These are phyloP conservation scores for Fomitopsis pinicola DNA, from an alignment of 1,284 basidiomycete species.

Conservation along the genomic window DNA sequence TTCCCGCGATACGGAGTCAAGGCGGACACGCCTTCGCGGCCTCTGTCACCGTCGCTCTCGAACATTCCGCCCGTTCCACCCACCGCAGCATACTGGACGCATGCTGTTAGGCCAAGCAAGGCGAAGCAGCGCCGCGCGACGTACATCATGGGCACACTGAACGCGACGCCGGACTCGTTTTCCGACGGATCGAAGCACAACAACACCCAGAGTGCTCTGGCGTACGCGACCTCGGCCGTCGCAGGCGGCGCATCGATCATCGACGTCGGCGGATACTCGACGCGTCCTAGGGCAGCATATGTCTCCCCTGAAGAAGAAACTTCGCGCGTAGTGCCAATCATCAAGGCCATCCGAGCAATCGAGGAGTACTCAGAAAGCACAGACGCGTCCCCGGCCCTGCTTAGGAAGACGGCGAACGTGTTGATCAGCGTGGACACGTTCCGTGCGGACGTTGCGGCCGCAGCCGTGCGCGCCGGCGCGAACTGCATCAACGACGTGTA, in stretches of 20 bases:
- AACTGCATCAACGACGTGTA: constrained; percentile 95
- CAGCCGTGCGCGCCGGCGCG: constrained; percentile 80
- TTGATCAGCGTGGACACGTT: constrained; percentile 94
- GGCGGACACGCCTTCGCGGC: constrained; percentile 1
- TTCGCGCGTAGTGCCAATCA: constrained; percentile 68
- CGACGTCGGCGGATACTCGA: constrained; percentile 94
- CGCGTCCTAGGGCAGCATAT: constrained; percentile 72
- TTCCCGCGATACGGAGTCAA: constrained; percentile 50
- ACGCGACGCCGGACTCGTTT: constrained; percentile 96
- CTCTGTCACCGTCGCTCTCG: constrained; percentile 5
- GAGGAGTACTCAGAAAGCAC: constrained; percentile 9
- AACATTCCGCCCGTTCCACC: constrained; percentile 31
- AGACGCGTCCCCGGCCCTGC: constrained; percentile 1
- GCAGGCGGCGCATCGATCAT: constrained; percentile 70
- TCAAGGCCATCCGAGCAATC: constrained; percentile 40
- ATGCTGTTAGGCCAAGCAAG: constrained; percentile 30
- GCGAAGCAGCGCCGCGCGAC: constrained; percentile 39
- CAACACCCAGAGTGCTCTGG: constrained; percentile 43
- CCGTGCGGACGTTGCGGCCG: constrained; percentile 76
- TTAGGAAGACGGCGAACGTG: constrained; percentile 25
- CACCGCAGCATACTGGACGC: constrained; percentile 54
- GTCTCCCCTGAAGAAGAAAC: constrained; percentile 76
- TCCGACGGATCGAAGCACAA: constrained; percentile 79
- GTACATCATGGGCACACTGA: constrained; percentile 91
- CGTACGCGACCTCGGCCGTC: constrained; percentile 45